A percentile compares a stretch with the other conserved stretches of the same genome.
These are phyloP conservation scores for Heimioporus retisporus DNA, from an alignment of 1,284 basidiomycete species.

Conservation along the genomic window DNA sequence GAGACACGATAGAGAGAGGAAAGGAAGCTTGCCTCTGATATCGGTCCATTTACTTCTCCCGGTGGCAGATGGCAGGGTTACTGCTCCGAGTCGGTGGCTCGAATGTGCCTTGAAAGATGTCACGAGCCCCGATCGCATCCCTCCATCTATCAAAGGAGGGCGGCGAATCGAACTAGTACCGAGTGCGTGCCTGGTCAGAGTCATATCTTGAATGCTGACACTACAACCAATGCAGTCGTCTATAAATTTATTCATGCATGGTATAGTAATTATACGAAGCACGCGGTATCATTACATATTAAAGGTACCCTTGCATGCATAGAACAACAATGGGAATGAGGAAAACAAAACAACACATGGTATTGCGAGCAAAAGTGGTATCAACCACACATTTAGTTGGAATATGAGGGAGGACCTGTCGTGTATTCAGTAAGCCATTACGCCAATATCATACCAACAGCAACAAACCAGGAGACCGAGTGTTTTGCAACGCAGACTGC, in stretches of 20 bases:
- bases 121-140: too few relatives aligned
- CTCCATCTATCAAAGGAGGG: too few relatives aligned
- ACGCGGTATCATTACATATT: conserved; percentile 32
- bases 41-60: not conserved
- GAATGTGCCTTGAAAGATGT: not conserved
- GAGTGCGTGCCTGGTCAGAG: not conserved
- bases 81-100: not conserved
- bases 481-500: conserved; percentile 68
- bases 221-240: too few relatives aligned
- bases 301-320: conserved; percentile 13
- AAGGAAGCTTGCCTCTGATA: too few relatives aligned
- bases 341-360: conserved; percentile 19
- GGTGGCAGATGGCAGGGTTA: not conserved
- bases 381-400: conserved; percentile 31
- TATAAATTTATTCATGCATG: conserved; percentile 13
- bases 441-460: too few relatives aligned
- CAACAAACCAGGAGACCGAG: conserved; percentile 65
- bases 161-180: too few relatives aligned
- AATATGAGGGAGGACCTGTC: conserved; percentile 49
- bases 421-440: conserved; percentile 9
- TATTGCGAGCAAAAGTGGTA: conserved; percentile 13
- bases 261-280: conserved; percentile 28
- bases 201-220: too few relatives aligned
- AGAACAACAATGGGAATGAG: not conserved
- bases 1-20: too few relatives aligned